phyloP scores from a whole-genome alignment of 2,329 filamentous ascomycete species.

The Verticillium nonalfalfae region DNA sequence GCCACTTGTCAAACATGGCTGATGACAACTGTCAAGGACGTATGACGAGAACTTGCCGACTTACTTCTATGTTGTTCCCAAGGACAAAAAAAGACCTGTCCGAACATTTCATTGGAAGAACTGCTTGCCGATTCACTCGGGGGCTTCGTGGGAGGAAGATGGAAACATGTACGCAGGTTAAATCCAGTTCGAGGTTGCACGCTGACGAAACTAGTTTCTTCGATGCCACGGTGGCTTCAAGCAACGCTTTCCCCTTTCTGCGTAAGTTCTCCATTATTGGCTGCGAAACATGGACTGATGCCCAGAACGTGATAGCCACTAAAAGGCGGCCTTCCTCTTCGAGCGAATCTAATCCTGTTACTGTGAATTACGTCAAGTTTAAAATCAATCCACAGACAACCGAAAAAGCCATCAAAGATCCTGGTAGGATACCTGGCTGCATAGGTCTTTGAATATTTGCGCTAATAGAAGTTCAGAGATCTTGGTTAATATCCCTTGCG shows the following conservation, averaged over 20 bases:
- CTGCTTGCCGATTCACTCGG: conserved; percentile 9
- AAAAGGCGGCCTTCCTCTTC: no score
- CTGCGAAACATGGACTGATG: no score
- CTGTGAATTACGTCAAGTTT: no score
- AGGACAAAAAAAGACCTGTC: background rate
- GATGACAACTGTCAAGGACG: conserved; percentile 22
- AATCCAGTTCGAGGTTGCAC: no score
- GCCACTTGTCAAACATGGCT: background rate
- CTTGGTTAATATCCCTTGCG: conserved; percentile 28
- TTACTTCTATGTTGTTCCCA: conserved; percentile 4
- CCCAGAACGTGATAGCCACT: no score
- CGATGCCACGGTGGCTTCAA: conserved; percentile 17
- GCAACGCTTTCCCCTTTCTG: conserved; percentile 12
- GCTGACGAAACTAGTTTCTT: background rate
- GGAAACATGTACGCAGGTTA: conserved; percentile 4
- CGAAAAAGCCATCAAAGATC: no score
- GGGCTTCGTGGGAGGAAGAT: conserved; percentile 9
- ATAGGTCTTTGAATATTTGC: background rate
- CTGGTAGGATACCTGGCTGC: no score
- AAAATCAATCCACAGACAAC: no score
- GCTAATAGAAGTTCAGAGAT: conserved; percentile 12
- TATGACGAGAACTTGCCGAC: conserved; percentile 18
- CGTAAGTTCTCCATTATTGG: conserved; percentile 17
- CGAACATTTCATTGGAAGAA: conserved; percentile 10
- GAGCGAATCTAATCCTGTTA: no score